phyloP scores from a whole-genome alignment of 306 rosid genomes.

The Cotoneaster glaucophyllus region DNA sequence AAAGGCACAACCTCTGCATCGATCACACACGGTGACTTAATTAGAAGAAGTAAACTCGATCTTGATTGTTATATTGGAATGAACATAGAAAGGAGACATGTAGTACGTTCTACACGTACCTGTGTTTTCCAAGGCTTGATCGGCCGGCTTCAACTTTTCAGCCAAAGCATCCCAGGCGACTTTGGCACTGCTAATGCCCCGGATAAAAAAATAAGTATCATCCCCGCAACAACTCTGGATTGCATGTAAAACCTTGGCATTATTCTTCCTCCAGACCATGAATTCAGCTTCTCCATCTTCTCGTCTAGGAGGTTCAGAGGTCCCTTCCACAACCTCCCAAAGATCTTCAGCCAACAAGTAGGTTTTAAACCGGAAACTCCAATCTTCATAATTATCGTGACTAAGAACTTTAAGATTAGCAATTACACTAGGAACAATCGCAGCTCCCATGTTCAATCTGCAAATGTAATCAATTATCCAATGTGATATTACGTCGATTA shows the following conservation, averaged over 20 bases:
- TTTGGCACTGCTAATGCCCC: not conserved
- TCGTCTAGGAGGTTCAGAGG: not conserved
- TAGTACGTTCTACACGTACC: not conserved
- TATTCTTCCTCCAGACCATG: not conserved
- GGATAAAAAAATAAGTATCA: not conserved
- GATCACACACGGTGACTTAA: not conserved
- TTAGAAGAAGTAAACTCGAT: not conserved
- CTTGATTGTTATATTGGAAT: not conserved
- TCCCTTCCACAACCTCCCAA: not conserved
- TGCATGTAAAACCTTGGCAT: not conserved
- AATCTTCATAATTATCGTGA: not conserved
- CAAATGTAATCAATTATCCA: not conserved
- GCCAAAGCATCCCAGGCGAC: not conserved
- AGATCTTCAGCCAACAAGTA: constrained; percentile 16
- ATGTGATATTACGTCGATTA: not conserved
- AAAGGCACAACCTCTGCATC: not conserved
- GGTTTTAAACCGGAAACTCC: constrained; percentile 1
- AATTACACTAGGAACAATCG: not conserved
- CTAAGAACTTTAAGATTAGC: not conserved
- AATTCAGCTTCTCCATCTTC: not conserved
- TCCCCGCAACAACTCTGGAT: not conserved
- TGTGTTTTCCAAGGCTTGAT: not conserved
- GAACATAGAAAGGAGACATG: not conserved
- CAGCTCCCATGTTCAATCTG: not conserved
- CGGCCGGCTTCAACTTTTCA: not conserved